Conservation (phyloP, 2,329 filamentous ascomycete genomes). For the Leptographium flavum region DNA sequence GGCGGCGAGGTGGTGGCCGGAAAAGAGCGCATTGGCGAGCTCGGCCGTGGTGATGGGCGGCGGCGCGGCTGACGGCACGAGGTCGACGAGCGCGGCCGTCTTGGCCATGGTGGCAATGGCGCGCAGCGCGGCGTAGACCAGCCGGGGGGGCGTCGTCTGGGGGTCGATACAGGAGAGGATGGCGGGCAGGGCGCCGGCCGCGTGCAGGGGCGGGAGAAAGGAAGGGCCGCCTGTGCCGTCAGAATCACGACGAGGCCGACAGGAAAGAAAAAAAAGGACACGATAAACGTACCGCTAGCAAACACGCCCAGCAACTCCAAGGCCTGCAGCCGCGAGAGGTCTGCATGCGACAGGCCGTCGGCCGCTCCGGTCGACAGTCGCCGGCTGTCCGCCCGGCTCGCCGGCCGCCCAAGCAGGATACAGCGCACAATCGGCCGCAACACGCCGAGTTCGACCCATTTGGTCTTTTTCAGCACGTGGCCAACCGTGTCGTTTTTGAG, state of each 20-base stretch:
- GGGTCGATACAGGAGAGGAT: constrained; percentile 59
- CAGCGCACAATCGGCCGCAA: constrained; percentile 41
- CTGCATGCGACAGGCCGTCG: constrained; percentile 40
- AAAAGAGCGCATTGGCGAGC: constrained; percentile 54
- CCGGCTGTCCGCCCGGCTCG: constrained; percentile 16
- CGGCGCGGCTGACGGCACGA: constrained; percentile 35
- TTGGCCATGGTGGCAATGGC: constrained; percentile 59
- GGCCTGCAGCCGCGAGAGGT: constrained; percentile 60
- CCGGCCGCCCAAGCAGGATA: constrained; percentile 22
- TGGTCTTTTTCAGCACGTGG: constrained; percentile 73
- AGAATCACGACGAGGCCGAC: not conserved
- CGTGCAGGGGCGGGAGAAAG: constrained; percentile 62
- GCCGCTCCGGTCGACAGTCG: constrained; percentile 14
- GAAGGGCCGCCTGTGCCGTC: constrained; percentile 52
- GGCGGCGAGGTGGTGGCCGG: constrained; percentile 42
- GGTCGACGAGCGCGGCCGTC: constrained; percentile 21
- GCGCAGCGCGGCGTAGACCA: constrained; percentile 61
- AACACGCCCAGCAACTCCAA: constrained; percentile 75
- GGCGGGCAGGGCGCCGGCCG: constrained; percentile 51
- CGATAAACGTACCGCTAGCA: constrained; percentile 51
- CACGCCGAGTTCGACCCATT: constrained; percentile 57
- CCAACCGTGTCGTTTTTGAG: constrained; percentile 87
- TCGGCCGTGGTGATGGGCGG: constrained; percentile 27
- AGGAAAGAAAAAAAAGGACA: not conserved
- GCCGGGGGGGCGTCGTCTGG: constrained; percentile 44